Evolutionary conservation across 1,284 basidiomycete species (phyloP).

Genomic region (Pisolithus thermaeus): DNA sequence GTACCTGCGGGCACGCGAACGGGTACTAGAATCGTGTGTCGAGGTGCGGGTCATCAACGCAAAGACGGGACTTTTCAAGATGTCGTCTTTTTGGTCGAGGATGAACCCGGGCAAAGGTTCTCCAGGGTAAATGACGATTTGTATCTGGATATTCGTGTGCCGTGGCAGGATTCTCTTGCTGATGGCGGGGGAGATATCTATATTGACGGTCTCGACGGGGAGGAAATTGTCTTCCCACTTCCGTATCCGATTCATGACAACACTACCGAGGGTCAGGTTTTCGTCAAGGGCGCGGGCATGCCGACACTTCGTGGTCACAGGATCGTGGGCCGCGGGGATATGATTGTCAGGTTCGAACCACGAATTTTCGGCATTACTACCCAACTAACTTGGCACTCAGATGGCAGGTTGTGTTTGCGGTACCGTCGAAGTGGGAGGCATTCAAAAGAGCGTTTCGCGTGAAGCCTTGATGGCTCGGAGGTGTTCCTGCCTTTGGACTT

Average conservation of each 20-base stretch:
- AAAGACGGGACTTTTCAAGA: conserved; percentile 66
- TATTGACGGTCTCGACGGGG: conserved; percentile 68
- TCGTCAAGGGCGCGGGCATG: conserved; percentile 76
- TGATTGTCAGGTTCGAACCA: conserved; percentile 62
- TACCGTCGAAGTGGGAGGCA: conserved; percentile 28
- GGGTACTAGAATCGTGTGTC: conserved; percentile 78
- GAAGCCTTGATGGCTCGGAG: conserved; percentile 17
- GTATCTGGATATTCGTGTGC: conserved; percentile 59
- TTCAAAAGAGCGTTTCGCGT: conserved; percentile 26
- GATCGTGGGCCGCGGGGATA: conserved; percentile 66
- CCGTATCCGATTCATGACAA: conserved; percentile 60
- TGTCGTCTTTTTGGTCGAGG: conserved; percentile 75
- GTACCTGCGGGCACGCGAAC: conserved; percentile 66
- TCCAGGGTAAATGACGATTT: conserved; percentile 70
- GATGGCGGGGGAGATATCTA: conserved; percentile 43
- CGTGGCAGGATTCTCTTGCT: conserved; percentile 63
- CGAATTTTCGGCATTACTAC: neutral
- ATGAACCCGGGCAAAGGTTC: conserved; percentile 68
- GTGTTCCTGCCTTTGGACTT: neutral
- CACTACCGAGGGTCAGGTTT: conserved; percentile 56
- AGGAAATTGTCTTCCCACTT: conserved; percentile 54
- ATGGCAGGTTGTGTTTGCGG: conserved; percentile 27
- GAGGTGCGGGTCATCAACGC: conserved; percentile 72
- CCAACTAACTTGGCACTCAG: conserved; percentile 10
- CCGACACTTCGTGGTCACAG: conserved; percentile 65